Evolutionary conservation across 495 filamentous ascomycete species (phyloP).

Genomic region (Xylaria curta): DNA sequence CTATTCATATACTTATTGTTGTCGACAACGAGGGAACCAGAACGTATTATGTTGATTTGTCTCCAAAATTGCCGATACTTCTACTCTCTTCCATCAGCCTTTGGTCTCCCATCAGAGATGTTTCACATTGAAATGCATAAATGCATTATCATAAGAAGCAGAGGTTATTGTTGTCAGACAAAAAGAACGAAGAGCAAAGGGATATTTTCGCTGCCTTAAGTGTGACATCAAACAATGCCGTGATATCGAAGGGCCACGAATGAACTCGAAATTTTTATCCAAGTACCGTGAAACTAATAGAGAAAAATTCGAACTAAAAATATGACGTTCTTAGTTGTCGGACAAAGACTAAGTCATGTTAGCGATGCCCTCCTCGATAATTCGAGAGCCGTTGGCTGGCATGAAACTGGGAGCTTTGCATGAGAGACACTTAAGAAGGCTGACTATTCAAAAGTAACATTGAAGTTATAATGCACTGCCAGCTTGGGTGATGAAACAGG

Average conservation of each 20-base stretch:
- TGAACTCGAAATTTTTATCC: not conserved
- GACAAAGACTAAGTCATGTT: not conserved
- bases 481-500: not conserved
- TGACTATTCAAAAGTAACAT: not conserved
- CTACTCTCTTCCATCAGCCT: not conserved
- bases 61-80: not conserved
- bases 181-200: not conserved
- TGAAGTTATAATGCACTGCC: not conserved
- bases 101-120: not conserved
- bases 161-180: not conserved
- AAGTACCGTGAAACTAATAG: not conserved
- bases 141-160: not conserved
- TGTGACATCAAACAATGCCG: not conserved
- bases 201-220: not conserved
- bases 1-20: not conserved
- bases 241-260: not conserved
- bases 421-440: too few relatives aligned
- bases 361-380: not conserved
- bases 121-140: not conserved
- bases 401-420: not conserved
- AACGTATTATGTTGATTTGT: not conserved
- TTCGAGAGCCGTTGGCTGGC: not conserved
- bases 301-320: not conserved
- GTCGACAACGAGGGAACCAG: not conserved
- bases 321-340: not conserved